Percentiles rank a stretch among this genome's conserved stretches.
Evolutionary conservation across 192 early-diverging fungal genomes (phyloP).

Genomic region (Backusella psychrophila): DNA sequence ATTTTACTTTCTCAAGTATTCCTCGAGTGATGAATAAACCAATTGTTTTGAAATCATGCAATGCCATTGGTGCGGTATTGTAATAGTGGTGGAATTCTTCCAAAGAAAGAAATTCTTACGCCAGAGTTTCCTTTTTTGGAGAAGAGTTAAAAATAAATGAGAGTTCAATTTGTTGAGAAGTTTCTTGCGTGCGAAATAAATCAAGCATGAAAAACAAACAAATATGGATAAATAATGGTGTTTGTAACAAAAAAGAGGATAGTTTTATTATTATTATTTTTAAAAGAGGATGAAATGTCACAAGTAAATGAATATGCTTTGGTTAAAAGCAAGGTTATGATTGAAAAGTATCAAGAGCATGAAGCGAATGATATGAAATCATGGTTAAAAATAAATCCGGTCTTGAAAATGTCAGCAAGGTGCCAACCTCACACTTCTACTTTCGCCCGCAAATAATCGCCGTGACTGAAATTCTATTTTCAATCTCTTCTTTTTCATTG

Average conservation of each 20-base stretch:
- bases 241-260: not conserved
- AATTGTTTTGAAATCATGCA: not conserved
- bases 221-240: not conserved
- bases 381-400: not conserved
- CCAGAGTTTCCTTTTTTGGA: not conserved
- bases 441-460: not conserved
- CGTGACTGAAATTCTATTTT: slow-evolving; percentile 4
- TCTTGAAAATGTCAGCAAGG: slow-evolving; percentile 4
- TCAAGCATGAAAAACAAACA: not conserved
- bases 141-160: not conserved
- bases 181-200: not conserved
- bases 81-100: not conserved
- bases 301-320: not conserved
- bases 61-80: not conserved
- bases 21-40: too few relatives aligned
- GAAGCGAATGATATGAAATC: not conserved
- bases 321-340: not conserved
- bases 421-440: not conserved
- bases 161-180: not conserved
- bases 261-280: too few relatives aligned
- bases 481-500: not conserved
- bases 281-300: too few relatives aligned
- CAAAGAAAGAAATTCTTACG: not conserved
- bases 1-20: too few relatives aligned
- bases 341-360: not conserved